These are phyloP conservation scores for Artemisia tridentata DNA, from an alignment of 129 eudicot species.

Conservation along the genomic window DNA sequence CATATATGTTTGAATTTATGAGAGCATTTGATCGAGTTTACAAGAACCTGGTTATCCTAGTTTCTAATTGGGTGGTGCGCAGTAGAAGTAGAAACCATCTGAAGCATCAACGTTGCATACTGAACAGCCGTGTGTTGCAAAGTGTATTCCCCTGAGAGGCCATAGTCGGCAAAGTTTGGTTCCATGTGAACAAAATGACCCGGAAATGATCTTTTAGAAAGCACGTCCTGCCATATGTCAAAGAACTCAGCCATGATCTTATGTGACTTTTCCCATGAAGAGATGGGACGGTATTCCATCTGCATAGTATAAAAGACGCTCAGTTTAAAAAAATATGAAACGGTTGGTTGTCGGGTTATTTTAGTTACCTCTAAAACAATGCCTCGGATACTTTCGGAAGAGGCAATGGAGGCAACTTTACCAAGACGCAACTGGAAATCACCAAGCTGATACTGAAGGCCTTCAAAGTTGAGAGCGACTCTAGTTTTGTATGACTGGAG, in stretches of 20 bases:
- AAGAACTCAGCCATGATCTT: conserved; percentile 77
- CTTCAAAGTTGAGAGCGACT: conserved; percentile 89
- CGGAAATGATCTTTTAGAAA: conserved; percentile 71
- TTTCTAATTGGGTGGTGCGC: conserved; percentile 54
- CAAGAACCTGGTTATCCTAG: conserved; percentile 29
- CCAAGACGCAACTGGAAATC: conserved; percentile 93
- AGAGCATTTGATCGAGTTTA: neutral
- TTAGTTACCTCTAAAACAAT: conserved; percentile 83
- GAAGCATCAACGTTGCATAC: conserved; percentile 78
- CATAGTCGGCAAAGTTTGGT: conserved; percentile 73
- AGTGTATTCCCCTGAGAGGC: conserved; percentile 68
- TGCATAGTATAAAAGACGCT: conserved; percentile 24
- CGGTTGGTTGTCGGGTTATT: neutral
- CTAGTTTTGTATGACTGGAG: conserved; percentile 83
- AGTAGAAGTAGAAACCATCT: conserved; percentile 63
- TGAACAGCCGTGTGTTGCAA: conserved; percentile 85
- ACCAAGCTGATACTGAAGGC: conserved; percentile 88
- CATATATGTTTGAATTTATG: neutral
- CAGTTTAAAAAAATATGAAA: neutral
- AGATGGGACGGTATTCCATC: conserved; percentile 89
- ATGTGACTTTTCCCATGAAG: conserved; percentile 81
- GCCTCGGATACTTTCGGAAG: conserved; percentile 87
- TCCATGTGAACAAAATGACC: conserved; percentile 88
- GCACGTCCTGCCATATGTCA: conserved; percentile 74
- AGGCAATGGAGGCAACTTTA: conserved; percentile 69